Evolutionary conservation across 2,329 filamentous ascomycete genomes (phyloP).

Genomic region (Trichoderma sp.): DNA sequence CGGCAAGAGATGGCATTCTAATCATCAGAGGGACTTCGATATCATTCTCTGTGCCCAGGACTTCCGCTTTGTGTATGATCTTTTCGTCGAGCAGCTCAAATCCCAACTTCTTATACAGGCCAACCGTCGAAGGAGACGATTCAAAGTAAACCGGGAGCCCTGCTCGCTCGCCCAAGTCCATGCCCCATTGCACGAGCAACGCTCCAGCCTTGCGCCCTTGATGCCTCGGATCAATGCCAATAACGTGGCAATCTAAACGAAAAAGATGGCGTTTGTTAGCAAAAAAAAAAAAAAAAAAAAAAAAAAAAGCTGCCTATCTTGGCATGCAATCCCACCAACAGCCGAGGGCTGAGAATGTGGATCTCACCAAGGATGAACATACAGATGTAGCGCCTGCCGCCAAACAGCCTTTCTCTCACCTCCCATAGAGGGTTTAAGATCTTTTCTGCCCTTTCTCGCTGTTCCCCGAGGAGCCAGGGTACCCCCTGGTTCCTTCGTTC

Average conservation of each 20-base stretch:
- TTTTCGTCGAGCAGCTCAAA: constrained; percentile 45
- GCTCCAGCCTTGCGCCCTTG: constrained; percentile 48
- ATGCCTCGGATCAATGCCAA: constrained; percentile 47
- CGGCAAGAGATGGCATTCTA: constrained; percentile 41
- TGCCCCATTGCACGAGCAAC: constrained; percentile 45
- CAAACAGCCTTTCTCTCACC: constrained; percentile 45
- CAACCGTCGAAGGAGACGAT: constrained; percentile 44
- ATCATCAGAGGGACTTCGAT: constrained; percentile 47
- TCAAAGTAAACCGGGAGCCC: constrained; percentile 48
- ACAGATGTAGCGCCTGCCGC: constrained; percentile 45
- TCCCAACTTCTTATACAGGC: constrained; percentile 50
- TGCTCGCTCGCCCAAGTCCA: constrained; percentile 29
- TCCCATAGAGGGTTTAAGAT: constrained; percentile 47
- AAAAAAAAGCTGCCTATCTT: not conserved
- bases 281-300: not conserved
- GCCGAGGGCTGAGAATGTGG: constrained; percentile 17
- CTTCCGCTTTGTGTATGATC: constrained; percentile 34
- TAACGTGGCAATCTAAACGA: constrained; percentile 41
- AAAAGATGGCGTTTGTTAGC: not conserved
- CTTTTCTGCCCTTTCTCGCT: constrained; percentile 46
- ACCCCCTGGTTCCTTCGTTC: constrained; percentile 49
- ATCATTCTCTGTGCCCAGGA: constrained; percentile 40
- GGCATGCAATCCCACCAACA: constrained; percentile 1
- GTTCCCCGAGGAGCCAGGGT: constrained; percentile 48
- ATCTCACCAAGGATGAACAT: constrained; percentile 30